Conservation (phyloP, 1,139 yeast genomes). For the Nakaseomyces bracarensis region DNA sequence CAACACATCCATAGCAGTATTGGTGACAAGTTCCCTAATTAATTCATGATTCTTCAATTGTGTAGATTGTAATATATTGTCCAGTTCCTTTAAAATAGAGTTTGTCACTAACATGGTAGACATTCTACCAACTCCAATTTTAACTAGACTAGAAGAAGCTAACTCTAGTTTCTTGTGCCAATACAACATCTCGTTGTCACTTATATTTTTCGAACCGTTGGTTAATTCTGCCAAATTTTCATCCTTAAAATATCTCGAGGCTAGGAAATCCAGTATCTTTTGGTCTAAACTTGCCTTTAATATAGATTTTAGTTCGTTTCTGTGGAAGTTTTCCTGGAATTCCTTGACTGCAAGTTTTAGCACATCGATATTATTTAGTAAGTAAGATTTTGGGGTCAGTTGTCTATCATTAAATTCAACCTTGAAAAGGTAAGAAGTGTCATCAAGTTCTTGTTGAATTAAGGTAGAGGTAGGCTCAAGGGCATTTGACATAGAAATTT, state of each 20-base stretch:
- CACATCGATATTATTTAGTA: slow-evolving; percentile 85
- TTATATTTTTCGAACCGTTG: slow-evolving; percentile 14
- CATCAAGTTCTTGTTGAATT: slow-evolving; percentile 87
- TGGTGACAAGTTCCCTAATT: slow-evolving; percentile 72
- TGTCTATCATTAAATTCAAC: slow-evolving; percentile 94
- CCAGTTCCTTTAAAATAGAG: slow-evolving; percentile 70
- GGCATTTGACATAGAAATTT: slow-evolving; percentile 83
- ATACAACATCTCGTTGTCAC: slow-evolving; percentile 53
- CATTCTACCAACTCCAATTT: slow-evolving; percentile 85
- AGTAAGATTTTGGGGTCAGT: slow-evolving; percentile 84
- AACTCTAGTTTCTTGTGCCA: slow-evolving; percentile 88
- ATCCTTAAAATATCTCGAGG: slow-evolving; percentile 87
- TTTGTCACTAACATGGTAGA: slow-evolving; percentile 78
- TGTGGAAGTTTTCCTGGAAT: slow-evolving; percentile 70
- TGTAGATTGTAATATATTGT: slow-evolving; percentile 51
- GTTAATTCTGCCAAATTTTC: slow-evolving; percentile 27
- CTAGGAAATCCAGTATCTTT: slow-evolving; percentile 72
- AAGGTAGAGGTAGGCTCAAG: slow-evolving; percentile 80
- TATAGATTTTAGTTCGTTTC: slow-evolving; percentile 71
- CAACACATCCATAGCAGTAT: slow-evolving; percentile 76
- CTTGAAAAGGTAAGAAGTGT: slow-evolving; percentile 83
- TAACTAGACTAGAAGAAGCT: slow-evolving; percentile 75
- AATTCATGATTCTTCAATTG: slow-evolving; percentile 76
- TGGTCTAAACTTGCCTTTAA: slow-evolving; percentile 84
- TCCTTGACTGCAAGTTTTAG: slow-evolving; percentile 84